phyloP scores from a whole-genome alignment of 495 filamentous ascomycete genomes.

The Neurospora discreta region DNA sequence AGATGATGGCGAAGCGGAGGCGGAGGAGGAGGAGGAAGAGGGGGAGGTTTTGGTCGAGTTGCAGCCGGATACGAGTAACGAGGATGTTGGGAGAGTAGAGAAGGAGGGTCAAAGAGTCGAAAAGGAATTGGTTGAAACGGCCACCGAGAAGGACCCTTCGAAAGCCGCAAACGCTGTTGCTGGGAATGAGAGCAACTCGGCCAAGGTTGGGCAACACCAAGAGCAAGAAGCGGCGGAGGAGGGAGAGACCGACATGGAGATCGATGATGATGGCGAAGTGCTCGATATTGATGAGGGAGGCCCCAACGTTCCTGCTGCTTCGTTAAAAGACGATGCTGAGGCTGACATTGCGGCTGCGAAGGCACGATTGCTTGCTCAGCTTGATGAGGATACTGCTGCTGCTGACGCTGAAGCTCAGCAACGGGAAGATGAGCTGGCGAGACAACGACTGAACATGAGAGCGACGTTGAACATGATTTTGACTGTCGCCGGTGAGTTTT shows the following conservation, averaged over 20 bases:
- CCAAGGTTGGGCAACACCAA: slow-evolving; percentile 9
- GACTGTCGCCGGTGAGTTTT: slow-evolving; percentile 79
- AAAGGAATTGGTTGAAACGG: background rate
- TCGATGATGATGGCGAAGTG: slow-evolving; percentile 38
- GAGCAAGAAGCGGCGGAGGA: slow-evolving; percentile 15
- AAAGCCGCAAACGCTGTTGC: slow-evolving; percentile 1
- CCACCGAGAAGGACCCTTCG: background rate
- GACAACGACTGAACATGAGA: slow-evolving; percentile 33
- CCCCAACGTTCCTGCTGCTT: slow-evolving; percentile 7
- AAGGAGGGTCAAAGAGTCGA: background rate
- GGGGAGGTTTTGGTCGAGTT: slow-evolving; percentile 16
- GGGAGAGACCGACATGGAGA: slow-evolving; percentile 33
- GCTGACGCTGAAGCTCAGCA: background rate
- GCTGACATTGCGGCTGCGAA: slow-evolving; percentile 48
- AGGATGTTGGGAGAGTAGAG: slow-evolving; percentile 8
- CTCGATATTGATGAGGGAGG: slow-evolving; percentile 15
- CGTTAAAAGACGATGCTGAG: slow-evolving; percentile 15
- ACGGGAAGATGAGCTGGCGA: background rate
- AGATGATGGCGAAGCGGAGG: slow-evolving; percentile 22
- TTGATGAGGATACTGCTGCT: slow-evolving; percentile 15
- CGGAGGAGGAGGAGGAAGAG: slow-evolving; percentile 18
- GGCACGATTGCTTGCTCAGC: slow-evolving; percentile 41
- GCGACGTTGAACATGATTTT: slow-evolving; percentile 83
- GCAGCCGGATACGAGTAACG: slow-evolving; percentile 11
- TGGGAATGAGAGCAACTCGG: background rate